Conservation (phyloP, 192 early-diverging fungal species). For the Funneliformis geosporum region DNA sequence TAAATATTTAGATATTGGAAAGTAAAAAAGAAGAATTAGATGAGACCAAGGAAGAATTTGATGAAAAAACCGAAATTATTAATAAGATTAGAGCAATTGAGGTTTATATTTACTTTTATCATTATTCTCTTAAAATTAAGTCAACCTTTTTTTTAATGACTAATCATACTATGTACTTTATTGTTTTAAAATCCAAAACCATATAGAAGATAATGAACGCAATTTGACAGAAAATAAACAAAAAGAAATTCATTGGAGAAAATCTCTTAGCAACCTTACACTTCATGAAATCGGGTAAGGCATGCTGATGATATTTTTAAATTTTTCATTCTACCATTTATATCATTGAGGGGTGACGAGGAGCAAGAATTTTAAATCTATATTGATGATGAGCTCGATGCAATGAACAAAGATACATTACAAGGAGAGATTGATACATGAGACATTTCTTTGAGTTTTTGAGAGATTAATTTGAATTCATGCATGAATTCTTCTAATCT, state of each 20-base stretch:
- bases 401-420: conserved; percentile 65
- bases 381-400: conserved; percentile 62
- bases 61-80: conserved; percentile 62
- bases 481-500: not conserved
- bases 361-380: conserved; percentile 57
- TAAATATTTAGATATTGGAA: conserved; percentile 54
- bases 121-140: not conserved
- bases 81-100: conserved; percentile 68
- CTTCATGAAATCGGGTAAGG: conserved; percentile 56
- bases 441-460: conserved; percentile 28
- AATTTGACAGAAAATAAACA: conserved; percentile 58
- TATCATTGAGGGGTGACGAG: conserved; percentile 35
- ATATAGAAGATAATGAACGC: conserved; percentile 65
- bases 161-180: conserved; percentile 18
- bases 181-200: conserved; percentile 58
- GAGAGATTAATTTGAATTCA: not conserved
- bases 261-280: conserved; percentile 45
- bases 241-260: conserved; percentile 57
- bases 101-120: conserved; percentile 39
- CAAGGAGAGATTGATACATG: conserved; percentile 71
- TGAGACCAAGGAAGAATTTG: conserved; percentile 65
- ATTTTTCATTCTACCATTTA: conserved; percentile 3
- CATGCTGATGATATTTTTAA: conserved; percentile 28
- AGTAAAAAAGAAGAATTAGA: conserved; percentile 68
- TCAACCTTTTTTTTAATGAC: not conserved